These are phyloP conservation scores for Populus trichocarpa DNA, from an alignment of 441 rosid species.

Conservation along the genomic window DNA sequence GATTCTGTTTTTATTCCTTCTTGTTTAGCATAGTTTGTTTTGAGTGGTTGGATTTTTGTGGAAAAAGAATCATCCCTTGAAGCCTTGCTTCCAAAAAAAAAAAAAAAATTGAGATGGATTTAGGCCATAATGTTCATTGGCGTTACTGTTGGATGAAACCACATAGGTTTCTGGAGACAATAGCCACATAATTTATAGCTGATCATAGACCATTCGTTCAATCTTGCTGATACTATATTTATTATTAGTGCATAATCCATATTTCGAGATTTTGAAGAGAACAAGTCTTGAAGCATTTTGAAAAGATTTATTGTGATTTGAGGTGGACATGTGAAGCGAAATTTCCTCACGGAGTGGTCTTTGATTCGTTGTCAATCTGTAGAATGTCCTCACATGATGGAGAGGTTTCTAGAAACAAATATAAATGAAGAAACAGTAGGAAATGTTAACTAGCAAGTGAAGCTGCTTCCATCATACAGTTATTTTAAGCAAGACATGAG, in stretches of 20 bases:
- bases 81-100: not conserved
- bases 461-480: not conserved
- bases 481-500: too few relatives aligned
- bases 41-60: not conserved
- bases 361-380: not conserved
- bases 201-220: not conserved
- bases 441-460: not conserved
- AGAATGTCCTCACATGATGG: not conserved
- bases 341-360: not conserved
- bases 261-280: not conserved
- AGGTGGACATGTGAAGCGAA: not conserved
- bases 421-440: not conserved
- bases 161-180: not conserved
- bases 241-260: not conserved
- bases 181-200: not conserved
- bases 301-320: not conserved
- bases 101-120: not conserved
- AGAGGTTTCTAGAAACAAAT: not conserved
- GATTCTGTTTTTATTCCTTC: not conserved
- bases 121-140: not conserved
- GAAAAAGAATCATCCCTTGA: not conserved
- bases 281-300: not conserved
- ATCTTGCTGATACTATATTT: not conserved
- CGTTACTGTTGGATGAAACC: not conserved
- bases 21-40: not conserved